A percentile compares a stretch with the other conserved stretches of the same genome.
Evolutionary conservation across 1,139 yeast species (phyloP).

Genomic region (Ogataea hybrid): DNA sequence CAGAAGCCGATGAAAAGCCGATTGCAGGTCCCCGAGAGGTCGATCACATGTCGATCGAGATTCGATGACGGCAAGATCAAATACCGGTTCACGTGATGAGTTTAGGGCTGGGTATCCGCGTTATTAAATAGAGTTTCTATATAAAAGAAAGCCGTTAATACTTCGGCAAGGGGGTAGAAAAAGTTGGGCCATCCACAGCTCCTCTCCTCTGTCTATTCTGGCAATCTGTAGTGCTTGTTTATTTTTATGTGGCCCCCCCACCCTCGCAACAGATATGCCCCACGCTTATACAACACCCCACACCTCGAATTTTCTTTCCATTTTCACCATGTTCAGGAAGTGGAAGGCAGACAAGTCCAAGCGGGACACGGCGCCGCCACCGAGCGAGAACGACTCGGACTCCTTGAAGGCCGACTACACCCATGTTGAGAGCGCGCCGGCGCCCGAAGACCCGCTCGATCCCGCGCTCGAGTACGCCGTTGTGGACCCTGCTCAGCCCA

Average conservation of each 20-base stretch:
- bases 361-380: conserved; percentile 1
- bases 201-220: too few species aligned
- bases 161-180: not conserved
- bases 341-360: conserved; percentile 22
- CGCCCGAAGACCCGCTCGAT: conserved; percentile 20
- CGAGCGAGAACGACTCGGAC: not conserved
- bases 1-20: too few species aligned
- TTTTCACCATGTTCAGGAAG: conserved; percentile 23
- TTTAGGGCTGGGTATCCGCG: too few species aligned
- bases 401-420: conserved; percentile 16
- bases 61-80: too few species aligned
- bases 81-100: too few species aligned
- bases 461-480: conserved; percentile 23
- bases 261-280: not conserved
- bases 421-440: conserved; percentile 15
- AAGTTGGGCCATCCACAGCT: too few species aligned
- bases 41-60: too few species aligned
- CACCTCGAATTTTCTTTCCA: conserved; percentile 3
- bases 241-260: too few species aligned
- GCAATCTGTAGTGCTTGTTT: too few species aligned
- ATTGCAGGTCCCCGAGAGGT: too few species aligned
- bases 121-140: not conserved
- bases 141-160: not conserved
- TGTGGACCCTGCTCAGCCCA: conserved; percentile 17
- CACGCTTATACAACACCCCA: conserved; percentile 3